Base-by-base conservation (phyloP, 148 eudicot genomes). In the Simmondsia chinensis region DNA sequence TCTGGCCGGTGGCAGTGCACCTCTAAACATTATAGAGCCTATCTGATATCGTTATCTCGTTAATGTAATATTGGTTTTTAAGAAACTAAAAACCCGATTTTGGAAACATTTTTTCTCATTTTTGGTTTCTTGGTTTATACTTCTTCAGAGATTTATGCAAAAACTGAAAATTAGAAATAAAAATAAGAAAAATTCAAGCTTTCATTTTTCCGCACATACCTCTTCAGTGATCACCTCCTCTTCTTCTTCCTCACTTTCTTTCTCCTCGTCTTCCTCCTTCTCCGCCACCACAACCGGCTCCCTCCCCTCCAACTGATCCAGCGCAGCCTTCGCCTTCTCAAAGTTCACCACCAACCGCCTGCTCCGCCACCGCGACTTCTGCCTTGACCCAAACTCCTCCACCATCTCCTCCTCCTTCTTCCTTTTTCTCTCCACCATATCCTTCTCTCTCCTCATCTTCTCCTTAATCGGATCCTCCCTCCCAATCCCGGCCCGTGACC, bases 261-360 rank as follows among this genome's bases (percentile, higher is more conserved):
- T 52, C 9, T 46, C 56, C 5, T 28, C 74, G 1, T 48, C 82
- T 9, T 59, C 79, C 14, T 50, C 77, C 30, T 66, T 50, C 65
- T 50, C 51, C 39, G 19, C 69, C 54, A 11, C 77, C 46, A 47
- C 65, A 18, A 50, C 65, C 25, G 73, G 71, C 63, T 87, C 94
- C 64, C 73, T 65, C 42, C 78, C 72, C 76, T 83, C 96, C 77
- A 83, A 68, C 74, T 75, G 83, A 26, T 74, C 91, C 53, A 80
- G 52, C 1, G 44, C 87, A 19, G 75, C 83, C 52, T 75, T 77
- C 8, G 83, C 97, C 80, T 88, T 88, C 0, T 50, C 14, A 63
- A 55, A 83, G 37, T 68, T 73, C 26, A 46, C 60, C 27, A 59
- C 49, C 10, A 80, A 51, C 52, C 81, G 69, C 56, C 60, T 65